Evolutionary conservation across 2,329 filamentous ascomycete species (phyloP).

Genomic region (Alternaria novae-zelandiae): DNA sequence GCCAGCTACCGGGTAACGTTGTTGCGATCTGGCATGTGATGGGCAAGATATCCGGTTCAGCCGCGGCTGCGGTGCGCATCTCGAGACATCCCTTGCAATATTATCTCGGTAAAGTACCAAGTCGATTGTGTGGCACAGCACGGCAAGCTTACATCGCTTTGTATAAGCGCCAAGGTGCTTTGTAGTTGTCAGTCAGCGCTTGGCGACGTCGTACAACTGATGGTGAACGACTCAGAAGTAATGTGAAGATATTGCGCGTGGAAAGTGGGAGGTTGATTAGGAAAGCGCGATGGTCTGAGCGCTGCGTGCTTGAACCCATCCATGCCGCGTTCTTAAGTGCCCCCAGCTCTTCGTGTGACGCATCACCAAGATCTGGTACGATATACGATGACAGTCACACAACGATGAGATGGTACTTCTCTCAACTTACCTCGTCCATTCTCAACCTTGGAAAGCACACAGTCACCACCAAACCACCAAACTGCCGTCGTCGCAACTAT

Average conservation of each 20-base stretch:
- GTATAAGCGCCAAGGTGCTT: neutral
- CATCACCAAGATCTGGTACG: too few relatives aligned
- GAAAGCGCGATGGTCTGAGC: neutral
- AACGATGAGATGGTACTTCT: neutral
- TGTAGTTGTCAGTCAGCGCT: neutral
- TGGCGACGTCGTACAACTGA: too few relatives aligned
- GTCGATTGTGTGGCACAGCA: neutral
- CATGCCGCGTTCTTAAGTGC: too few relatives aligned
- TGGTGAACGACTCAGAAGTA: neutral
- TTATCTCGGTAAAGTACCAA: neutral
- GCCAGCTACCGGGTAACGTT: neutral
- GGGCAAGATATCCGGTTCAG: neutral
- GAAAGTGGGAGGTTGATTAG: neutral
- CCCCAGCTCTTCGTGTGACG: too few relatives aligned
- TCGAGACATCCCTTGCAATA: neutral
- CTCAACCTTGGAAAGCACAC: neutral
- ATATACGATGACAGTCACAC: too few relatives aligned
- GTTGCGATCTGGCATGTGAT: neutral
- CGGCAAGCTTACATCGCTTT: neutral
- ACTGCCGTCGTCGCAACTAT: neutral
- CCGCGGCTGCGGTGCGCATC: neutral
- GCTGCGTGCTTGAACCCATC: neutral
- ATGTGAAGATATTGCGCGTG: neutral
- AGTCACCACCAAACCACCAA: neutral
- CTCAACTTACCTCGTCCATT: too few relatives aligned